Base-by-base conservation (phyloP, 306 rosid genomes). In the Fagus sylvatica region DNA sequence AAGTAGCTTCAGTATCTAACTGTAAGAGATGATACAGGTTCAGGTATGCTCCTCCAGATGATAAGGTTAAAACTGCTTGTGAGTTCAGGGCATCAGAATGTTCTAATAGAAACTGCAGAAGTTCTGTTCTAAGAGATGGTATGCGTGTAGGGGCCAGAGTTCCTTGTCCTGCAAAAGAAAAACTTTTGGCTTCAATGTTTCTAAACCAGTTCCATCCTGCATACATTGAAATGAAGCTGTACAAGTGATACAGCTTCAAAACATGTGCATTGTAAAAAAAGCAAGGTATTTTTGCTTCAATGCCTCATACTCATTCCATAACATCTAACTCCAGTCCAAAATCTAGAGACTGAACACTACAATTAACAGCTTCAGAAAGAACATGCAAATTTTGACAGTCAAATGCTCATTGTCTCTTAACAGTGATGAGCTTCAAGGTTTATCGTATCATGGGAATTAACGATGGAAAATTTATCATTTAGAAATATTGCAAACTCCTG, bases 61-160 rank as follows among this genome's bases (percentile, higher is more conserved):
- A 71, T 40, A 53, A 78, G 62, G 74, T 82, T 77, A 91, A 84
- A 81, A 69, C 82, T 72, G 79, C 70, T 76, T 75, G 86, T 64
- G 96, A 82, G 71, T 90, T 85, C 16, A 7, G 80, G 73, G 81
- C 43, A 79, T 76, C 83, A 68, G 89, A 81, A 55, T 78, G 69
- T 84, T 92, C 93, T 78, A 95, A 83, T 73, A 95, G 83, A 86
- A 87, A 93, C 73, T 86, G 87, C 19, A 95, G 84, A 71, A 95
- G 93, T 83, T 95, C 96, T 69, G 84, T 86, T 82, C 89, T 91
- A 71, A 95, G 92, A 87, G 97, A 95, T 81, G 88, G 93, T 84
- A 95, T 77, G 49, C 93, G 89, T 40, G 85, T 70, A 72, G 87
- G 86, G 80, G 88, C 81, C 83, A 95, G 87, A 81, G 84, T 81